Evolutionary conservation across 805 yeast species (phyloP), one percentile per base, ranked within the genome.

Genomic region (Maudiozyma turicensis): DNA sequence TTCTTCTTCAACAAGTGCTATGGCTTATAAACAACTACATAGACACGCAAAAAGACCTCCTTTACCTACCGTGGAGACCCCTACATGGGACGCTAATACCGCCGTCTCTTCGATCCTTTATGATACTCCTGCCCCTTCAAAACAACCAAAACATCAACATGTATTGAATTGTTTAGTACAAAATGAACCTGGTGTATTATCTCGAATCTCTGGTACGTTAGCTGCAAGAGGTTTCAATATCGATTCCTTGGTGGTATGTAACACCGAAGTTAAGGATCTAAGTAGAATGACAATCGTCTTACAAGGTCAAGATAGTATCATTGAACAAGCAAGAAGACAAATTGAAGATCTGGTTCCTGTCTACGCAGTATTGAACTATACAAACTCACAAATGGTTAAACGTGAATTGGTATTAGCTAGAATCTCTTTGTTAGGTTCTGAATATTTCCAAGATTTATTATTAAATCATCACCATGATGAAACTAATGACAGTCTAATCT

Each of bases 151-250:
- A 58, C 82, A 84, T 57, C 86, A 86, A 61, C 99, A 93, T 60
- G 95, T 93, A 43, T 76, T 93, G 66, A 93, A 91, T 76, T 93
- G 99, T 72, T 76, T 93, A 64, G 99, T 93, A 14, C 98, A 93
- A 71, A 91, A 93, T 69, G 99, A 93, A 71, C 98, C 99, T 7
- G 99, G 99, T 76, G 99, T 93, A 43, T 74, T 93, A 60, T 84
- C 95, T 35, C 80, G 91, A 48, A 86, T 93, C 41, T 85, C 97
- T 6, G 96, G 97, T 48, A 89, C 95, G 48, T 76, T 93, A 57
- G 99, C 99, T 38, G 98, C 97, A 39, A 79, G 99, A 68, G 99
- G 99, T 14, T 93, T 93, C 80, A 93, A 93, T 73, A 93, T 93
- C 63, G 99, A 93, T 68, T 91, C 98, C 9, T 76, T 93, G 55